Evolutionary conservation across 1,139 yeast genomes (phyloP).

Genomic region (Hansenula anomala): DNA sequence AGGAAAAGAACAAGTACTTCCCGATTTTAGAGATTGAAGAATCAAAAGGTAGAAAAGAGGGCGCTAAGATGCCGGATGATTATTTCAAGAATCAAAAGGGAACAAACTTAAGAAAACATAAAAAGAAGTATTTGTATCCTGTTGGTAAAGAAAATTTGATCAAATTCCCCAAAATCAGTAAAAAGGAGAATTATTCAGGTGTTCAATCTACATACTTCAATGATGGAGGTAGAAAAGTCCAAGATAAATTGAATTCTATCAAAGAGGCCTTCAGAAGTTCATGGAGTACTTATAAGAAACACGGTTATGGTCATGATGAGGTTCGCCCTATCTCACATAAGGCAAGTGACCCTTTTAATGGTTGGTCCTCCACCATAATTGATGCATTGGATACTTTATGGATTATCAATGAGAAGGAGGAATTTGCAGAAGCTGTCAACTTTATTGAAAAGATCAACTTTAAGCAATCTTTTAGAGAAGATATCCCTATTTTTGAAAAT

Average conservation of each 20-base stretch:
- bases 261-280: constrained; percentile 47
- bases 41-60: constrained; percentile 15
- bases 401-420: constrained; percentile 54
- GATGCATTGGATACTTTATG: constrained; percentile 68
- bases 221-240: constrained; percentile 27
- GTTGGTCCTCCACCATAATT: constrained; percentile 50
- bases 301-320: constrained; percentile 71
- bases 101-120: constrained; percentile 9
- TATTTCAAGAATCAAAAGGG: constrained; percentile 16
- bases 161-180: constrained; percentile 21
- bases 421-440: constrained; percentile 46
- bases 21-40: constrained; percentile 27
- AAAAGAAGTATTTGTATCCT: constrained; percentile 25
- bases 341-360: constrained; percentile 36
- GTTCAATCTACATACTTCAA: constrained; percentile 25
- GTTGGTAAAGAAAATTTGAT: constrained; percentile 27
- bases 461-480: constrained; percentile 31
- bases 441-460: constrained; percentile 53
- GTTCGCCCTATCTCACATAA: constrained; percentile 31
- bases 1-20: constrained; percentile 32
- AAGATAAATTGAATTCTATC: constrained; percentile 39
- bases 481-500: constrained; percentile 68
- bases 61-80: constrained; percentile 16
- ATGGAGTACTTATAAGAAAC: constrained; percentile 54
- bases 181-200: constrained; percentile 18